Base-by-base conservation (phyloP, 2,329 filamentous ascomycete species). In the Xenoacremonium recifei region DNA sequence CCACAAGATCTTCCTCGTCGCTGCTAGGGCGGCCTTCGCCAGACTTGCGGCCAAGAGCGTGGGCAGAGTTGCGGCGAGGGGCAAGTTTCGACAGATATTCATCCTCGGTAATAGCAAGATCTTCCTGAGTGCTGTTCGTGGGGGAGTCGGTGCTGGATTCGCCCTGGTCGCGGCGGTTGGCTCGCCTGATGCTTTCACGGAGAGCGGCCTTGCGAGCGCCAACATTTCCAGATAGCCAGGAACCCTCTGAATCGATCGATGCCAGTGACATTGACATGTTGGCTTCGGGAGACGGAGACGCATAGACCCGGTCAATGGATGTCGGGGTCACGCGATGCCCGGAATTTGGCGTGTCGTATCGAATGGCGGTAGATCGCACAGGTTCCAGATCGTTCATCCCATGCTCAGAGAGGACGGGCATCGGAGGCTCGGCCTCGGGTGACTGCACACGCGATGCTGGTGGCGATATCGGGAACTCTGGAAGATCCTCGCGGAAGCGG, bases 161-260 rank as follows among this genome's bases (percentile, higher is more conserved):
- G 10, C 46, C 44, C 11, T 48, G 51, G 20, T 63, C 60, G 21
- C 53, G 59, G 19, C 54, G 59, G 35, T 58, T 64, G 30, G 57
- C 55, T 23, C 61, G 58, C 21, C 56, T 49, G 32, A 63, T 62
- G 56, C 63, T 71, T 47, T 63, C 66, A 21, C 72, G 57, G 59
- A 80, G 64, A 59, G 72, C 61, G 42, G 73, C 72, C 21, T 67
- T 64, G 50, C 72, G 65, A 57, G 71, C 73, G 51, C 73, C 76
- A 37, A 73, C 65, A 42, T 84, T 83, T 13, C 92, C 90, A 4
- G 90, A 93, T 33, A 99, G 82, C 93, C 93, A 99, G 1, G 91
- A 96, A 4, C 80, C 93, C 69, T 99, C 93, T 0, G 91, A 96
- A 60, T 96, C 93, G 45, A 97, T 89, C 0, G 91, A 96, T 2